Evolutionary conservation across 1,139 yeast genomes (phyloP).

Genomic region (Meyerozyma guilliermondii): DNA sequence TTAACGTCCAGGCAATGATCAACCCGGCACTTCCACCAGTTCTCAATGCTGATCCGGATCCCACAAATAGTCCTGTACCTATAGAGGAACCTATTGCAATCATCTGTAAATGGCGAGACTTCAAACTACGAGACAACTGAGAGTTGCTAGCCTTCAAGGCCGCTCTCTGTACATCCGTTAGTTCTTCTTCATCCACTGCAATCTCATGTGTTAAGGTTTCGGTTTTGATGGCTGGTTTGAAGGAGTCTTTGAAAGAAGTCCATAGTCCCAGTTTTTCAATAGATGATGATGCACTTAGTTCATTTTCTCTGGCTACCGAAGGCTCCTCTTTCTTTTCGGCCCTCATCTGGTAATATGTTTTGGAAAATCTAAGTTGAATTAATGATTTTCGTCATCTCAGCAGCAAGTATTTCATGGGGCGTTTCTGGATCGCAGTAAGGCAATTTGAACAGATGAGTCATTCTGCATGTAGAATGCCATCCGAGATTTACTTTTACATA

Average conservation of each 20-base stretch:
- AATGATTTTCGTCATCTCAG: neutral
- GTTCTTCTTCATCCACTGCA: slow-evolving; percentile 14
- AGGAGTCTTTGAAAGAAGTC: slow-evolving; percentile 28
- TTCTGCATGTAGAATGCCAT: neutral
- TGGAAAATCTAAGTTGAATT: neutral
- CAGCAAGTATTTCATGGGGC: neutral
- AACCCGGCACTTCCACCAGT: slow-evolving; percentile 68
- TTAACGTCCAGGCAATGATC: slow-evolving; percentile 37
- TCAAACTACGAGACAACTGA: slow-evolving; percentile 30
- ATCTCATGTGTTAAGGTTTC: slow-evolving; percentile 15
- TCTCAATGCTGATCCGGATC: slow-evolving; percentile 53
- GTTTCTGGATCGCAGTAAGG: neutral
- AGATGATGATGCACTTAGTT: slow-evolving; percentile 4
- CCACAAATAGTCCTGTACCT: slow-evolving; percentile 70
- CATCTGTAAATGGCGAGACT: slow-evolving; percentile 45
- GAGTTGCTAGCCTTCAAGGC: slow-evolving; percentile 35
- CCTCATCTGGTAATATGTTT: neutral
- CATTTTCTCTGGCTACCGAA: neutral
- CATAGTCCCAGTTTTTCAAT: slow-evolving; percentile 12
- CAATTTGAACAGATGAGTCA: neutral
- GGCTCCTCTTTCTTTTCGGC: neutral
- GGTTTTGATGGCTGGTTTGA: slow-evolving; percentile 26
- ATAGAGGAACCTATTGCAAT: slow-evolving; percentile 83
- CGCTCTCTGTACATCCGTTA: slow-evolving; percentile 33
- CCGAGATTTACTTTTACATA: neutral